phyloP scores from a whole-genome alignment of 1,139 yeast genomes.

The Taphrina betulina region DNA sequence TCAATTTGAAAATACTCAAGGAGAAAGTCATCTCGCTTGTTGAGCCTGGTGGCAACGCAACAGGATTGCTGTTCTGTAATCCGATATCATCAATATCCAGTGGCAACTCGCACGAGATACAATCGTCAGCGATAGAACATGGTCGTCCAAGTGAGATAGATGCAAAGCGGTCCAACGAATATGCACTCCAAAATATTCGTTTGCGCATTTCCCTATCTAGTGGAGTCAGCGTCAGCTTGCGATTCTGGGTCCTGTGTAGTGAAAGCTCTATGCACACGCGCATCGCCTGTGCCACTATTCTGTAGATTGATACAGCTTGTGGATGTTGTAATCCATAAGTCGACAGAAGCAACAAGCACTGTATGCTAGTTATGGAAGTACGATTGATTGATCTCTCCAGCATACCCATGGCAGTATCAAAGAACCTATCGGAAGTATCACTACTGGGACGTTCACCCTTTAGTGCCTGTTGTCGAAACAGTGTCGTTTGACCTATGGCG shows the following conservation, averaged over 20 bases:
- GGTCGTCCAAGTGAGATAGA: slow-evolving; percentile 39
- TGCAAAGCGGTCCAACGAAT: slow-evolving; percentile 38
- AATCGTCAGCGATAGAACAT: slow-evolving; percentile 38
- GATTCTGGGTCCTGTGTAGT: slow-evolving; percentile 25
- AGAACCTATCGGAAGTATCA: slow-evolving; percentile 12
- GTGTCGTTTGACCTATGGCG: slow-evolving; percentile 29
- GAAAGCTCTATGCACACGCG: slow-evolving; percentile 28
- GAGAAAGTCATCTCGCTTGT: slow-evolving; percentile 33
- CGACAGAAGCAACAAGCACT: slow-evolving; percentile 16
- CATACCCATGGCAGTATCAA: slow-evolving; percentile 25
- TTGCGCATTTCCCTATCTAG: slow-evolving; percentile 38
- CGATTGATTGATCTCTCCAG: slow-evolving; percentile 19
- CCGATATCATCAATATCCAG: slow-evolving; percentile 34
- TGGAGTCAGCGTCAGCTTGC: slow-evolving; percentile 23
- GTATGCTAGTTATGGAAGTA: slow-evolving; percentile 24
- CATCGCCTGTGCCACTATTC: slow-evolving; percentile 28
- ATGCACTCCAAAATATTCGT: slow-evolving; percentile 39
- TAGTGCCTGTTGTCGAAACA: slow-evolving; percentile 20
- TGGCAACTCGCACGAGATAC: slow-evolving; percentile 34
- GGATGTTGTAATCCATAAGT: slow-evolving; percentile 29
- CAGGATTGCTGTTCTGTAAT: slow-evolving; percentile 22
- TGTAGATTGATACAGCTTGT: slow-evolving; percentile 21
- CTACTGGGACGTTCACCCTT: slow-evolving; percentile 1
- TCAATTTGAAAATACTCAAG: slow-evolving; percentile 33
- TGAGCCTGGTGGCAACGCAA: slow-evolving; percentile 19